Evolutionary conservation across 2,329 filamentous ascomycete genomes (phyloP).

Genomic region (Erysiphe pisi): DNA sequence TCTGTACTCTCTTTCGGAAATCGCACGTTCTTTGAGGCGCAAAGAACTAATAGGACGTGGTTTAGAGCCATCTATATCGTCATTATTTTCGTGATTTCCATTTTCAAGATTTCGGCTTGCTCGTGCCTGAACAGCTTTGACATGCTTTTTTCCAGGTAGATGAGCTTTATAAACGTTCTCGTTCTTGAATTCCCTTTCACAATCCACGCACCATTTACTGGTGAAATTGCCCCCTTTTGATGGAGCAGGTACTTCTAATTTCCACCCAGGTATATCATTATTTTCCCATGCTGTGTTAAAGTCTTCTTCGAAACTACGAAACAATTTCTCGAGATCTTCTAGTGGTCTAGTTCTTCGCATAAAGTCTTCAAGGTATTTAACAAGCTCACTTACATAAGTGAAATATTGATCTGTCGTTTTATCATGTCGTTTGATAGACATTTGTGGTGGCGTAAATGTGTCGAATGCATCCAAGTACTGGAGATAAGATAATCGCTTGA

Average conservation of each 20-base stretch:
- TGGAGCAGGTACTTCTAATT: conserved; percentile 41
- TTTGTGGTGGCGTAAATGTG: conserved; percentile 62
- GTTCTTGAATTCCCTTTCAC: conserved; percentile 91
- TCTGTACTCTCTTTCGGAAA: conserved; percentile 79
- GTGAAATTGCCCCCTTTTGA: conserved; percentile 41
- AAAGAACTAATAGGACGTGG: conserved; percentile 36
- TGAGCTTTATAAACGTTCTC: conserved; percentile 89
- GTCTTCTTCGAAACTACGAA: conserved; percentile 65
- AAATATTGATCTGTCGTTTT: conserved; percentile 93
- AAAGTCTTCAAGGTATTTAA: conserved; percentile 76
- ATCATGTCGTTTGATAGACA: conserved; percentile 64
- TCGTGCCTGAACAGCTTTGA: conserved; percentile 64
- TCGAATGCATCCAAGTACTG: conserved; percentile 92
- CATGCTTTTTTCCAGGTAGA: conserved; percentile 81
- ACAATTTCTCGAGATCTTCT: conserved; percentile 71
- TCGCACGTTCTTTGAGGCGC: conserved; percentile 72
- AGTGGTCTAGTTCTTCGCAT: conserved; percentile 74
- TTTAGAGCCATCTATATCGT: conserved; percentile 32
- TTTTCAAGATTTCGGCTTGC: conserved; percentile 42
- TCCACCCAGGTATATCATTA: conserved; percentile 71
- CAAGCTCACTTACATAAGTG: conserved; percentile 69
- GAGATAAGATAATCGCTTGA: conserved; percentile 76
- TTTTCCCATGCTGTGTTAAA: conserved; percentile 76
- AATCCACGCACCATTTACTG: conserved; percentile 79
- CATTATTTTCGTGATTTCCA: conserved; percentile 29